Percentiles rank a stretch among this genome's conserved stretches.
Conservation (phyloP, 164 flowering plant genomes). For the Umbellularia californica region DNA sequence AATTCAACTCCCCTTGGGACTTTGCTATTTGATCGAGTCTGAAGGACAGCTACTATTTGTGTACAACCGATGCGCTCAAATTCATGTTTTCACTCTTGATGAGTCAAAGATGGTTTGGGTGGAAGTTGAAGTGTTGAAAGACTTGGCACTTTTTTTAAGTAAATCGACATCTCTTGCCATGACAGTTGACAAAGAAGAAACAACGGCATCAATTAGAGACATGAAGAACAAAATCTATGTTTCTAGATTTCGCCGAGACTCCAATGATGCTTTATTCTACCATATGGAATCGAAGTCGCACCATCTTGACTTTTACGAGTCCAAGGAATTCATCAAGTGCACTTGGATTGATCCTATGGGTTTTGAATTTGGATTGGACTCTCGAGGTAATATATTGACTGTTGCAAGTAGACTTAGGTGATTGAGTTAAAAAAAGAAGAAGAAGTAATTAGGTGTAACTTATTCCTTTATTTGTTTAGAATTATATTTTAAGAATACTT, state of each 20-base stretch:
- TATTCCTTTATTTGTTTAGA: no score
- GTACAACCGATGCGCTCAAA: not conserved
- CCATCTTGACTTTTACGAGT: no score
- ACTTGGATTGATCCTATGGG: no score
- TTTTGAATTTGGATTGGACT: no score
- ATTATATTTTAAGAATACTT: no score
- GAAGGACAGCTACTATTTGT: constrained; percentile 3
- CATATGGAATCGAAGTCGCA: not conserved
- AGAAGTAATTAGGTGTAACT: no score
- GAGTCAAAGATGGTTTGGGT: constrained; percentile 1
- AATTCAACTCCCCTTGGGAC: not conserved
- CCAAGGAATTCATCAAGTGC: no score
- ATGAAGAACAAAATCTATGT: not conserved
- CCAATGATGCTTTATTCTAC: not conserved
- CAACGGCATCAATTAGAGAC: not conserved
- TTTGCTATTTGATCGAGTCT: constrained; percentile 3
- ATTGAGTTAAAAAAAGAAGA: no score
- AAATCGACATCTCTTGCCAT: not conserved
- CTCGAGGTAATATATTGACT: no score
- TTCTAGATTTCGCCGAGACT: not conserved
- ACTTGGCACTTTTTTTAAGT: constrained; percentile 2
- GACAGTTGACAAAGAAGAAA: not conserved
- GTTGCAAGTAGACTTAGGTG: no score
- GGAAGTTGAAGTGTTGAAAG: constrained; percentile 4
- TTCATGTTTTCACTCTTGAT: constrained; percentile 4